Evolutionary conservation across 2,329 filamentous ascomycete genomes (phyloP).

Genomic region (Coniochaeta prunicola): DNA sequence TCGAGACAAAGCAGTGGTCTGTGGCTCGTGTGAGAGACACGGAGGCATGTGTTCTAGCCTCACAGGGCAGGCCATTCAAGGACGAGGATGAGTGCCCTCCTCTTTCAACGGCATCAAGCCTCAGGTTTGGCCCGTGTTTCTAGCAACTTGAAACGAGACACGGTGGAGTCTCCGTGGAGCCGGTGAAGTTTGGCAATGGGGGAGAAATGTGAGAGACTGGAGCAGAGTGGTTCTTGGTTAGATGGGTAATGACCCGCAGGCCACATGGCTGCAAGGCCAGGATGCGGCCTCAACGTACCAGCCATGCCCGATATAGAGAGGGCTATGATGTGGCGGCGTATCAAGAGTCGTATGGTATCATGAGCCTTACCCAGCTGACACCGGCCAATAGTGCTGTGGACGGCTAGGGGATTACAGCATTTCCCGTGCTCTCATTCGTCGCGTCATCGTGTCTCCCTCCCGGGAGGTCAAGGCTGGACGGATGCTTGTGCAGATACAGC

Average conservation of each 20-base stretch:
- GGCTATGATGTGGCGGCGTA: not conserved
- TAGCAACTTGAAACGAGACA: not conserved
- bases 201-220: not conserved
- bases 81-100: not conserved
- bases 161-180: not conserved
- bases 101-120: not conserved
- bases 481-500: not conserved
- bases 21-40: not conserved
- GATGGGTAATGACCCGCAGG: not conserved
- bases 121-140: not conserved
- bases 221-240: not conserved
- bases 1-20: not conserved
- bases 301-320: not conserved
- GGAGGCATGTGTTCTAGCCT: not conserved
- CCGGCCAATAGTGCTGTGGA: not conserved
- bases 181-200: not conserved
- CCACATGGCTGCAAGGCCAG: not conserved
- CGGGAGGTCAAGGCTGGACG: not conserved
- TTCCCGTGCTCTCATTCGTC: not conserved
- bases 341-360: not conserved
- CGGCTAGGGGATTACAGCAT: not conserved
- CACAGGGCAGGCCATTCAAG: not conserved
- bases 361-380: constrained; percentile 1
- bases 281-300: not conserved
- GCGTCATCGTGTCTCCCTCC: not conserved